Conservation (phyloP, 2,329 filamentous ascomycete species). For the Colletotrichum sp. region DNA sequence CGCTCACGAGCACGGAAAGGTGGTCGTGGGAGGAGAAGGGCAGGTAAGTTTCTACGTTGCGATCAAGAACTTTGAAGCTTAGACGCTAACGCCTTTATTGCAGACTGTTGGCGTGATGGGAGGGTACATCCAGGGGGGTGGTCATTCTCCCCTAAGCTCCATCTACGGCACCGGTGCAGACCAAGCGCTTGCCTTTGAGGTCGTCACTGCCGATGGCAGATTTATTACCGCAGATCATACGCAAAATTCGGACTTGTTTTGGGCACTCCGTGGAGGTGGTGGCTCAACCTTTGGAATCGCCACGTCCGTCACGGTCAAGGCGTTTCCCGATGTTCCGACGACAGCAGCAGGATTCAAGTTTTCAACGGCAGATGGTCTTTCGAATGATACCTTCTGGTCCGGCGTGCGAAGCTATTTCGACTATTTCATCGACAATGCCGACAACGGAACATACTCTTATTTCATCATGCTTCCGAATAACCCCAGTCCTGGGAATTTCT, state of each 20-base stretch:
- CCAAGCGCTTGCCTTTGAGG: slow-evolving; percentile 59
- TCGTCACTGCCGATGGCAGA: slow-evolving; percentile 55
- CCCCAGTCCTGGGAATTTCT: not conserved
- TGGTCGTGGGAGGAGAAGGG: slow-evolving; percentile 1
- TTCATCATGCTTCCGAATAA: not conserved
- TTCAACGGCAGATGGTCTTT: not conserved
- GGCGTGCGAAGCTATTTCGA: slow-evolving; percentile 8
- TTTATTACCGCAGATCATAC: slow-evolving; percentile 50
- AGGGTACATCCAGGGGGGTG: slow-evolving; percentile 65
- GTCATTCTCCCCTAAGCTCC: slow-evolving; percentile 58
- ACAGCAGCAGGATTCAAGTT: slow-evolving; percentile 1
- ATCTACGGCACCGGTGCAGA: slow-evolving; percentile 64
- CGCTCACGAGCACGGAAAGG: not conserved
- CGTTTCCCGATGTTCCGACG: not conserved
- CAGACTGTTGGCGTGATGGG: slow-evolving; percentile 61
- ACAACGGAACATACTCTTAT: not conserved
- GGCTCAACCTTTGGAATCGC: slow-evolving; percentile 29
- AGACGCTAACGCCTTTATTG: not conserved
- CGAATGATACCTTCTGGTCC: slow-evolving; percentile 6
- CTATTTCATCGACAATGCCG: not conserved
- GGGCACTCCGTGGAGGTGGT: slow-evolving; percentile 66
- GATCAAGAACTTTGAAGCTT: not conserved
- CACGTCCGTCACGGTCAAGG: slow-evolving; percentile 5
- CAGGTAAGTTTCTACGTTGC: not conserved
- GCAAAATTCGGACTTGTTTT: slow-evolving; percentile 63